phyloP scores from a whole-genome alignment of 2,329 filamentous ascomycete genomes.

The Fusarium proliferatum region DNA sequence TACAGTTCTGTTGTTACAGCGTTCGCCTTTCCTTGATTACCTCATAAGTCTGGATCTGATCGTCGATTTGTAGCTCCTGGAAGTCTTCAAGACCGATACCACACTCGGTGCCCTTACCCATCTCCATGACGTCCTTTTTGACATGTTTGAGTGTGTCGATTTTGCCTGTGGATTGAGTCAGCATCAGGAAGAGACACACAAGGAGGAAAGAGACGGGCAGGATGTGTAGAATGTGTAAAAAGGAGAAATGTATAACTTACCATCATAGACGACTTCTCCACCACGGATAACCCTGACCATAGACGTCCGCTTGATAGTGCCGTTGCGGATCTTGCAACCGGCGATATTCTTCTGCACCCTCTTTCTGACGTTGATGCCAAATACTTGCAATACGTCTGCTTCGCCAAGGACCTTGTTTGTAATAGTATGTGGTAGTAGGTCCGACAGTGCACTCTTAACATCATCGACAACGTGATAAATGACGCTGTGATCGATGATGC shows the following conservation, averaged over 20 bases:
- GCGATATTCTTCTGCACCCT: constrained; percentile 80
- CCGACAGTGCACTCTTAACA: constrained; percentile 74
- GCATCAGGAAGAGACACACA: background rate
- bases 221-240: background rate
- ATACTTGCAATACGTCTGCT: constrained; percentile 84
- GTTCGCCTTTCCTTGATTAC: constrained; percentile 77
- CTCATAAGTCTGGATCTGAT: constrained; percentile 89
- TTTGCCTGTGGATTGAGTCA: constrained; percentile 64
- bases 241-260: constrained; percentile 65
- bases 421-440: constrained; percentile 74
- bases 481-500: constrained; percentile 85
- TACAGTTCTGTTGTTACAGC: constrained; percentile 53
- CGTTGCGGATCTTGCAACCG: constrained; percentile 88
- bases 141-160: constrained; percentile 87
- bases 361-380: constrained; percentile 83
- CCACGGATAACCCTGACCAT: constrained; percentile 78
- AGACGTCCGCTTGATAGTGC: constrained; percentile 70
- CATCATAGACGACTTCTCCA: constrained; percentile 80
- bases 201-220: background rate
- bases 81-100: constrained; percentile 87
- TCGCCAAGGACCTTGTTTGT: constrained; percentile 82
- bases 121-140: constrained; percentile 91
- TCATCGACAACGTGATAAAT: constrained; percentile 85
- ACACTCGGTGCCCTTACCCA: constrained; percentile 93
- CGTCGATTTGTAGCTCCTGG: constrained; percentile 81